Evolutionary conservation across 805 yeast species (phyloP).

Genomic region (Lipomyces orientalis): DNA sequence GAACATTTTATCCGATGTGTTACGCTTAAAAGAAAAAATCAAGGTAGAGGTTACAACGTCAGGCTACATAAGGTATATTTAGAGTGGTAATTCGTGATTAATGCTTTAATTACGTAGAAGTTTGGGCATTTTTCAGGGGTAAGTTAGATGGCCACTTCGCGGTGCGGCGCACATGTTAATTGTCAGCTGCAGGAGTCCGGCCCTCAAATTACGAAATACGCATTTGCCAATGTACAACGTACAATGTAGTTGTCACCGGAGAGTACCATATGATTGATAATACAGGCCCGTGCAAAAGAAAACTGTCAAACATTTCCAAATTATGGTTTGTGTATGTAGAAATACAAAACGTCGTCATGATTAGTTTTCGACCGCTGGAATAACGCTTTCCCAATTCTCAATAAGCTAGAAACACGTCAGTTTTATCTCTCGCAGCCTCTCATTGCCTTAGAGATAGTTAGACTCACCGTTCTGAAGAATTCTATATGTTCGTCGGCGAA

Average conservation of each 20-base stretch:
- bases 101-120: neutral
- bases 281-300: neutral
- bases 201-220: neutral
- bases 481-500: conserved; percentile 77
- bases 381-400: conserved; percentile 32
- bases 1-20: neutral
- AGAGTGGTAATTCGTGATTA: neutral
- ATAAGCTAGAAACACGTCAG: conserved; percentile 10
- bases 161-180: neutral
- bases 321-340: neutral
- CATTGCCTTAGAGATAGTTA: conserved; percentile 40
- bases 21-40: neutral
- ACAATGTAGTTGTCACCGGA: neutral
- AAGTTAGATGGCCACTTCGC: neutral
- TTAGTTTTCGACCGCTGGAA: conserved; percentile 31
- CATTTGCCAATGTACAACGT: too few species aligned
- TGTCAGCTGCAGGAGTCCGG: neutral
- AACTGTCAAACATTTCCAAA: neutral
- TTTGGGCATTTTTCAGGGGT: neutral
- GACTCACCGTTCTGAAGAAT: conserved; percentile 59
- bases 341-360: neutral
- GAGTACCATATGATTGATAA: neutral
- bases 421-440: neutral
- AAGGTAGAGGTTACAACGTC: neutral
- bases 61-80: neutral